A percentile compares a stretch with the other conserved stretches of the same genome.
These are phyloP conservation scores for Neurospora sp. DNA, from an alignment of 495 filamentous ascomycete species.

Conservation along the genomic window DNA sequence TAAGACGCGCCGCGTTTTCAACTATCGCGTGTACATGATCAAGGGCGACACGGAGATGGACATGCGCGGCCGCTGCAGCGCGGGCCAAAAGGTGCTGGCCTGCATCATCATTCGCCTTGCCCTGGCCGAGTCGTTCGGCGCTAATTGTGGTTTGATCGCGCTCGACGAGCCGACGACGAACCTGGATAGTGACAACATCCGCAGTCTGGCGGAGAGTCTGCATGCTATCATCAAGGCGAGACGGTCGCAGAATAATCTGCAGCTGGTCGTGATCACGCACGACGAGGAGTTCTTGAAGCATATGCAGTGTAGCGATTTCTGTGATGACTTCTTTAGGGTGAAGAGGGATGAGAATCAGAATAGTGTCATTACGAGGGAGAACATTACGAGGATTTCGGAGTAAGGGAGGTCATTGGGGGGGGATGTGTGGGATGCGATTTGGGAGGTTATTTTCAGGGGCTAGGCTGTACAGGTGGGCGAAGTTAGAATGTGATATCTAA, in stretches of 20 bases:
- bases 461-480: background rate
- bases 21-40: conserved; percentile 97
- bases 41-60: conserved; percentile 98
- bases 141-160: conserved; percentile 92
- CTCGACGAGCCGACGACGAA: conserved; percentile 98
- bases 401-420: background rate
- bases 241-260: conserved; percentile 85
- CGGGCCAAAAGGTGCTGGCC: conserved; percentile 91
- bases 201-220: conserved; percentile 71
- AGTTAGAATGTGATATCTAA: background rate
- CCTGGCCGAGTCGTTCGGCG: conserved; percentile 91
- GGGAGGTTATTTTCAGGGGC: background rate
- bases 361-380: conserved; percentile 70
- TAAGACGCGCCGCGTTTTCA: conserved; percentile 76
- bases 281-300: conserved; percentile 91
- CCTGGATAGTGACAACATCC: conserved; percentile 89
- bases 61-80: conserved; percentile 96
- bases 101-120: conserved; percentile 97
- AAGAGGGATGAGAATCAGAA: conserved; percentile 77
- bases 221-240: conserved; percentile 80
- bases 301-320: conserved; percentile 93
- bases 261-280: conserved; percentile 97
- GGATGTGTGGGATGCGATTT: background rate
- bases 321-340: conserved; percentile 83
- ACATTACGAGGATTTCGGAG: conserved; percentile 45